Evolutionary conservation across 2,329 filamentous ascomycete genomes (phyloP), one percentile per base, ranked within the genome.

Genomic region (Thelonectria blattea): DNA sequence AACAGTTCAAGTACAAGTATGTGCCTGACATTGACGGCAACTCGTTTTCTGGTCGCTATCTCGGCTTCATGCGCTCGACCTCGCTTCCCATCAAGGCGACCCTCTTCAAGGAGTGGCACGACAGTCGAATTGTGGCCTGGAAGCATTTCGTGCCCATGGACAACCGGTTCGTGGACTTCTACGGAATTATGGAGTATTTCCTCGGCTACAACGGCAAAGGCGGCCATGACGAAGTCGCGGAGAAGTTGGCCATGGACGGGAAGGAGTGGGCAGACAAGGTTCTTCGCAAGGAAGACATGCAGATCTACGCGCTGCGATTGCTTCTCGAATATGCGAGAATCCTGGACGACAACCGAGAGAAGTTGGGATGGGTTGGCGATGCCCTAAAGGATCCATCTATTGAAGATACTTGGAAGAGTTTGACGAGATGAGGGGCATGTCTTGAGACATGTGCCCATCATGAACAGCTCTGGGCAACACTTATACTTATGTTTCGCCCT

Each of bases 111-210:
- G 91, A 95, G 73, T 95, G 91, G 91, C 91, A 93, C 70, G 91
- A 93, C 72, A 84, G 83, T 46, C 82, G 91, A 3, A 79, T 94
- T 1, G 79, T 92, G 2, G 83, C 90, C 0, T 95, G 91, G 91
- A 86, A 87, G 69, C 91, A 95, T 74, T 94, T 91, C 68, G 88
- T 93, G 2, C 91, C 91, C 15, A 88, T 94, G 83, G 89, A 93
- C 71, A 90, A 85, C 69, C 84, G 87, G 1, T 93, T 88, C 68
- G 78, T 84, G 37, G 91, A 93, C 66, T 83, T 90, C 68, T 93
- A 88, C 62, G 87, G 85, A 45, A 87, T 92, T 56, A 82, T 92
- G 81, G 86, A 90, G 58, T 93, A 91, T 70, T 92, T 93, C 68
- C 71, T 91, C 5, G 88, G 88, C 1, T 87, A 88, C 66, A 70